A percentile compares a stretch with the other conserved stretches of the same genome.
phyloP scores from a whole-genome alignment of 2,329 filamentous ascomycete genomes.

The Berkeleyomyces basicola region DNA sequence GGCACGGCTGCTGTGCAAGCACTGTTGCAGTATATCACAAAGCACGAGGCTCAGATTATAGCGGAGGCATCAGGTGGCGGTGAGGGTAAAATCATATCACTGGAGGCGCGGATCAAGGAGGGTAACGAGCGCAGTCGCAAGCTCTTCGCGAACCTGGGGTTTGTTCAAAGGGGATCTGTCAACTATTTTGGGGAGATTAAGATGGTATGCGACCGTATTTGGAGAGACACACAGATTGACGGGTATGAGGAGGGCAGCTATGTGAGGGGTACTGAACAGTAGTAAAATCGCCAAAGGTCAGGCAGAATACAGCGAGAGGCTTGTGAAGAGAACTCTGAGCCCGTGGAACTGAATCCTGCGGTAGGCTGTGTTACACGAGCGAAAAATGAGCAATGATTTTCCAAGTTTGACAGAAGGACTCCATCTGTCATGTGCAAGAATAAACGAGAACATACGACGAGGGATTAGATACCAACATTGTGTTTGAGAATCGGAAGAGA shows the following conservation, averaged over 20 bases:
- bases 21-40: conserved; percentile 52
- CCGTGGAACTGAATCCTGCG: neutral
- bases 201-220: conserved; percentile 17
- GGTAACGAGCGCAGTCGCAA: conserved; percentile 34
- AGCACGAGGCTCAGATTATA: conserved; percentile 37
- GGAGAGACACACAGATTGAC: conserved; percentile 2
- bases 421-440: neutral
- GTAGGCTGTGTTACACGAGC: neutral
- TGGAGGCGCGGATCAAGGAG: conserved; percentile 44
- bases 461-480: no score
- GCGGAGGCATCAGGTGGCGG: conserved; percentile 23
- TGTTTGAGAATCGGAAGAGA: no score
- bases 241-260: conserved; percentile 9
- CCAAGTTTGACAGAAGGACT: neutral
- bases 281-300: neutral
- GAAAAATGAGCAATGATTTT: neutral
- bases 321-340: neutral
- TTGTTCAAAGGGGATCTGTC: conserved; percentile 31
- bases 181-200: conserved; percentile 47
- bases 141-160: conserved; percentile 36
- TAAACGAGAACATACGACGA: neutral
- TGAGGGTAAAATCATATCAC: conserved; percentile 23
- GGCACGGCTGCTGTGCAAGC: conserved; percentile 48
- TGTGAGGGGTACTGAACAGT: neutral
- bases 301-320: neutral